Conservation (phyloP, 257 asterid species). For the Linderniella brevidens region DNA sequence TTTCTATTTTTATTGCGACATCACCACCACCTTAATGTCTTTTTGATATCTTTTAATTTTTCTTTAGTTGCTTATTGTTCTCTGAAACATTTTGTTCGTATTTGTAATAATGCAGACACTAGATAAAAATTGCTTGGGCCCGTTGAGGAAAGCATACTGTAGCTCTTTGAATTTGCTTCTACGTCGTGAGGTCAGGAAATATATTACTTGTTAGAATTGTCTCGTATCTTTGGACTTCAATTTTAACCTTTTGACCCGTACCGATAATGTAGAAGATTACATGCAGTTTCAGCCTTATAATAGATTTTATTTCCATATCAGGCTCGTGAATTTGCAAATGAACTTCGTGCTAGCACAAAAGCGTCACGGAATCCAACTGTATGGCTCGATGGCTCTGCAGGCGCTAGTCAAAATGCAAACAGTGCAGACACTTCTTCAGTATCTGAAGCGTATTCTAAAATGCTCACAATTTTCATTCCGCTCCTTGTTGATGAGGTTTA, state of each 20-base stretch:
- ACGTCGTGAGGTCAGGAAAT: slow-evolving; percentile 79
- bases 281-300: neutral
- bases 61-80: slow-evolving; percentile 9
- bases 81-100: neutral
- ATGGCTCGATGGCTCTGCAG: slow-evolving; percentile 98
- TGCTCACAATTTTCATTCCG: slow-evolving; percentile 93
- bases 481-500: slow-evolving; percentile 95
- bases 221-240: slow-evolving; percentile 11
- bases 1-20: slow-evolving; percentile 2
- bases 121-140: slow-evolving; percentile 75
- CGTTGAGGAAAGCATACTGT: slow-evolving; percentile 93
- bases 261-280: no score
- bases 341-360: slow-evolving; percentile 95
- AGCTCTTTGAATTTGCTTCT: slow-evolving; percentile 89
- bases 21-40: neutral
- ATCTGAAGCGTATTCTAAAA: slow-evolving; percentile 90
- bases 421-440: slow-evolving; percentile 86
- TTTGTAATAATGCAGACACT: slow-evolving; percentile 50
- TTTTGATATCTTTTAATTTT: slow-evolving; percentile 4
- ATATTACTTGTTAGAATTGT: slow-evolving; percentile 12
- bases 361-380: slow-evolving; percentile 84
- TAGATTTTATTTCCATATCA: slow-evolving; percentile 4
- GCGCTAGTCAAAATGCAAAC: slow-evolving; percentile 63
- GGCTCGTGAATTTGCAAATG: slow-evolving; percentile 99
- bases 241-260: neutral